These are phyloP conservation scores for Myrica gale DNA, from an alignment of 306 rosid genomes.

Conservation along the genomic window DNA sequence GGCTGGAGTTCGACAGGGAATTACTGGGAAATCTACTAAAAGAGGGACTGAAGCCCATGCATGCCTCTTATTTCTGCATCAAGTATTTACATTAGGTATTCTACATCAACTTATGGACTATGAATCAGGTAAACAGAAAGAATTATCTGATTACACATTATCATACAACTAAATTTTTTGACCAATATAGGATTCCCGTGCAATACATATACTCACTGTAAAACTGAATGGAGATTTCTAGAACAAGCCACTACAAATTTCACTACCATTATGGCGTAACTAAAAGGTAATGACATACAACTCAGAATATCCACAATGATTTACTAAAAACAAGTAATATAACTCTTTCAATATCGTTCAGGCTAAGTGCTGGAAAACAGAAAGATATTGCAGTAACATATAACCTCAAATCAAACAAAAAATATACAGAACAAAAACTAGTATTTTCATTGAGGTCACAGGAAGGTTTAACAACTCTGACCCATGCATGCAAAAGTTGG, in stretches of 20 bases:
- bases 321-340: neutral
- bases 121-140: neutral
- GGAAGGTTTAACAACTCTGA: neutral
- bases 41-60: neutral
- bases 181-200: neutral
- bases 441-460: neutral
- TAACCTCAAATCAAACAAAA: neutral
- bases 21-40: too few species aligned
- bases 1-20: neutral
- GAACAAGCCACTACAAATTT: neutral
- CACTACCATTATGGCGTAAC: neutral
- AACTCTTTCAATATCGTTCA: neutral
- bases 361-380: neutral
- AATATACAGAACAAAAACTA: neutral
- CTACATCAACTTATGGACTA: neutral
- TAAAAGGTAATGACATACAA: neutral
- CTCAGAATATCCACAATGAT: neutral
- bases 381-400: neutral
- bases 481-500: constrained; percentile 1
- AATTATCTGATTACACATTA: neutral
- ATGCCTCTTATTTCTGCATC: neutral
- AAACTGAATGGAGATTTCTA: neutral
- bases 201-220: neutral
- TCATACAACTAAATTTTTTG: neutral
- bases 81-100: neutral